Evolutionary conservation across 1,139 yeast species (phyloP).

Genomic region (Tardiomyces depauwii): DNA sequence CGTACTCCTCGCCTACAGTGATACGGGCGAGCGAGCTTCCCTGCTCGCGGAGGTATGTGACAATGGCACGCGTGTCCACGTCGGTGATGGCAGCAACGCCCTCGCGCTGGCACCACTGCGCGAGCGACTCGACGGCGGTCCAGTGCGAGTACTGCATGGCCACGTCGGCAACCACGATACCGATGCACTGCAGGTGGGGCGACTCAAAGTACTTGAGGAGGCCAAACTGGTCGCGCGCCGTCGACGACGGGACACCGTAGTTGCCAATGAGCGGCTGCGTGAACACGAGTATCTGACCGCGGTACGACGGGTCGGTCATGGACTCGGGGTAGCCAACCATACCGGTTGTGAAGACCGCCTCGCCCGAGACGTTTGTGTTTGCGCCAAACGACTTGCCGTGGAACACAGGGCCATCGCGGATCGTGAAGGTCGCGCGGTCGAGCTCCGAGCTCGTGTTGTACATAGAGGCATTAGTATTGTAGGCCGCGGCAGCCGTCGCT

Average conservation of each 20-base stretch:
- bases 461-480: not conserved
- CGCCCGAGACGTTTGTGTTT: conserved; percentile 82
- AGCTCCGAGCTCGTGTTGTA: conserved; percentile 17
- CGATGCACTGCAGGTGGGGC: conserved; percentile 85
- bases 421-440: conserved; percentile 82
- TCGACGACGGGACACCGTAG: conserved; percentile 91
- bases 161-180: conserved; percentile 91
- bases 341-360: conserved; percentile 95
- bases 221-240: conserved; percentile 69
- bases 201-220: conserved; percentile 85
- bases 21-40: conserved; percentile 90
- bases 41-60: conserved; percentile 83
- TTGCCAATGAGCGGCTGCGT: conserved; percentile 97
- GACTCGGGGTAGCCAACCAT: conserved; percentile 97
- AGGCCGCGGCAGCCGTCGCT: not conserved
- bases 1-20: conserved; percentile 82
- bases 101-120: conserved; percentile 92
- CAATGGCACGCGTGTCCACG: conserved; percentile 92
- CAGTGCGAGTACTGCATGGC: conserved; percentile 95
- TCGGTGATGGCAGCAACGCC: conserved; percentile 97
- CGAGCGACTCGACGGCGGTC: conserved; percentile 95
- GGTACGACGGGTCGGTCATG: conserved; percentile 96
- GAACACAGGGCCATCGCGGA: conserved; percentile 89
- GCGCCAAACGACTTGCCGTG: conserved; percentile 94
- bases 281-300: conserved; percentile 91